These are phyloP conservation scores for Chlorella sp. DNA, from an alignment of 139 green algal genomes.

Conservation along the genomic window DNA sequence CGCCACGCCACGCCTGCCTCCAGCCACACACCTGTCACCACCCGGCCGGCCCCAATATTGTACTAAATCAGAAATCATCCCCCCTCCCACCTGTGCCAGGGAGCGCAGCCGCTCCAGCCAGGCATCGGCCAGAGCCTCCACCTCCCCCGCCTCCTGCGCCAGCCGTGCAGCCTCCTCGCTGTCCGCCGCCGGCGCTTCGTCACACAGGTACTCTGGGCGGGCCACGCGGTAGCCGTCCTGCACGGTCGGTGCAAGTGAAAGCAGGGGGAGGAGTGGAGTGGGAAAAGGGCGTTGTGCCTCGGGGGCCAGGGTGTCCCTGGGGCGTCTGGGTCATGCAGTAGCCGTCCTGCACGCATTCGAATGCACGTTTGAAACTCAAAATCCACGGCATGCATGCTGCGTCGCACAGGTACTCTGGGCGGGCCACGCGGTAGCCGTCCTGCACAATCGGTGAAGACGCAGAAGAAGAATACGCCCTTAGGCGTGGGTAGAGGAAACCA, in stretches of 20 bases:
- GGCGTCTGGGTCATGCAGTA: too few relatives aligned
- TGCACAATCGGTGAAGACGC: too few relatives aligned
- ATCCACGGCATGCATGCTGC: too few relatives aligned
- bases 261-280: too few relatives aligned
- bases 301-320: too few relatives aligned
- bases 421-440: constrained; percentile 81
- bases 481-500: too few relatives aligned
- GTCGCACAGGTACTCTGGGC: constrained; percentile 42
- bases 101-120: constrained; percentile 47
- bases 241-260: not conserved
- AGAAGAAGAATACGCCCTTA: too few relatives aligned
- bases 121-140: constrained; percentile 36
- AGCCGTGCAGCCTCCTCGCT: constrained; percentile 29
- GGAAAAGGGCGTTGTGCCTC: not conserved
- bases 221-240: constrained; percentile 82
- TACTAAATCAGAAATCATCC: too few relatives aligned
- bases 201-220: constrained; percentile 36
- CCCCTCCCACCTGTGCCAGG: constrained; percentile 35
- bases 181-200: constrained; percentile 31
- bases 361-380: too few relatives aligned
- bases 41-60: too few relatives aligned
- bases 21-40: not conserved
- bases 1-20: not conserved
- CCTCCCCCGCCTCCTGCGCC: constrained; percentile 9
- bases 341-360: too few relatives aligned